These are phyloP conservation scores for Xylaria cubensis DNA, from an alignment of 495 filamentous ascomycete genomes.

Conservation along the genomic window DNA sequence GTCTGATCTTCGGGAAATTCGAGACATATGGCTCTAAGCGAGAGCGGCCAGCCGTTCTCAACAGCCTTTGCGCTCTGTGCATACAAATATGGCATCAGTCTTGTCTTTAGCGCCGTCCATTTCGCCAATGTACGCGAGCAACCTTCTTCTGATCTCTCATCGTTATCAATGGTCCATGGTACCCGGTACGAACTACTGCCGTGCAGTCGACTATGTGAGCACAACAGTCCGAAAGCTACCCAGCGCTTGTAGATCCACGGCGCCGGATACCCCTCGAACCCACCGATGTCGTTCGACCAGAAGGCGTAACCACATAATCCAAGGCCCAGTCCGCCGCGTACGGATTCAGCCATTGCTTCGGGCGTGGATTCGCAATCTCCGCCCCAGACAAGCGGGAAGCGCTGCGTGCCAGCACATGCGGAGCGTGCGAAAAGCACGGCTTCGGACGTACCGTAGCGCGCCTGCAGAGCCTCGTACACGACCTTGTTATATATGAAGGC, in stretches of 20 bases:
- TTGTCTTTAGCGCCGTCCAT: constrained; percentile 67
- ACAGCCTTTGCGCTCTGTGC: constrained; percentile 58
- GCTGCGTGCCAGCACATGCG: constrained; percentile 70
- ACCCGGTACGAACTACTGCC: constrained; percentile 72
- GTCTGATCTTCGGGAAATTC: constrained; percentile 71
- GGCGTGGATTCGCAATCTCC: constrained; percentile 77
- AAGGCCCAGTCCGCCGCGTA: constrained; percentile 71
- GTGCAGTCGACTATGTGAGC: constrained; percentile 71
- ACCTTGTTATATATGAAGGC: constrained; percentile 72
- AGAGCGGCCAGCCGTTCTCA: constrained; percentile 57
- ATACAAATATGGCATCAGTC: constrained; percentile 68
- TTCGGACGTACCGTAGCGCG: constrained; percentile 62
- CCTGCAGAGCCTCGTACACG: constrained; percentile 69
- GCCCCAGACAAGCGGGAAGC: constrained; percentile 69
- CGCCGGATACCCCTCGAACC: constrained; percentile 72
- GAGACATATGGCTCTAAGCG: constrained; percentile 65
- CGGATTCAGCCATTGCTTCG: constrained; percentile 74
- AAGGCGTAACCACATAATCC: constrained; percentile 71
- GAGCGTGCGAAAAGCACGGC: constrained; percentile 72
- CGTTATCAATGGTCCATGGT: constrained; percentile 73
- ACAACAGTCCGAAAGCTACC: constrained; percentile 75
- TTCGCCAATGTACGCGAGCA: constrained; percentile 63
- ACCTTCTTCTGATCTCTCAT: constrained; percentile 51
- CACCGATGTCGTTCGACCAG: constrained; percentile 75
- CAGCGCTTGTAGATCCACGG: constrained; percentile 78